phyloP scores from a whole-genome alignment of 2,329 filamentous ascomycete species.

The Phoma herbarum region DNA sequence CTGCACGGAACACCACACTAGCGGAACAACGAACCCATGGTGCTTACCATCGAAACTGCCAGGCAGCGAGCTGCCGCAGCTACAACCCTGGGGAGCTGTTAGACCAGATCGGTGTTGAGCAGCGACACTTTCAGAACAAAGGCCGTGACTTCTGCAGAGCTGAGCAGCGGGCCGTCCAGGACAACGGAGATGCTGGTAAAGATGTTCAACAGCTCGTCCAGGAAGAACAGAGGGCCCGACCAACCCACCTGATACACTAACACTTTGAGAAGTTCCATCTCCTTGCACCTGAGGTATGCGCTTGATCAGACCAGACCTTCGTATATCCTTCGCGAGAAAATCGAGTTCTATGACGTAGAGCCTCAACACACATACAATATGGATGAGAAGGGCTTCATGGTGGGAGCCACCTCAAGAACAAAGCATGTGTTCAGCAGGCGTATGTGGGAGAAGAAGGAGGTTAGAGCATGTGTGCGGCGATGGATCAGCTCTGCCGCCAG shows the following conservation, averaged over 20 bases:
- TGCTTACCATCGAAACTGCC: constrained; percentile 2
- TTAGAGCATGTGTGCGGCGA: too few species aligned
- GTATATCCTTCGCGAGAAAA: too few species aligned
- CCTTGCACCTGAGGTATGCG: not conserved
- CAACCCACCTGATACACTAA: not conserved
- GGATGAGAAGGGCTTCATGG: too few species aligned
- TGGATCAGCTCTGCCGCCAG: too few species aligned
- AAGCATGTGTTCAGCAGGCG: too few species aligned
- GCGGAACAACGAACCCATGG: constrained; percentile 1
- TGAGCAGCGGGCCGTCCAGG: not conserved
- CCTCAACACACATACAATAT: too few species aligned
- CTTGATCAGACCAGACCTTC: too few species aligned
- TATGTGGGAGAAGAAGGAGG: too few species aligned
- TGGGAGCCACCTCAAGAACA: too few species aligned
- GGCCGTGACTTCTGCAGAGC: not conserved
- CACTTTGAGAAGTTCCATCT: not conserved
- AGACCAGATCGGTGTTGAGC: not conserved
- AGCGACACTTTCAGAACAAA: constrained; percentile 1
- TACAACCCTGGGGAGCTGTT: not conserved
- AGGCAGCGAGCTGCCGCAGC: constrained; percentile 1
- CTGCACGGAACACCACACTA: too few species aligned
- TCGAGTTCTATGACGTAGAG: too few species aligned
- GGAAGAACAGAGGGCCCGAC: not conserved
- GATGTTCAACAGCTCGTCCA: not conserved
- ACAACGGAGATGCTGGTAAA: not conserved